phyloP scores from a whole-genome alignment of 305 asterid genomes.

The Withania somnifera region DNA sequence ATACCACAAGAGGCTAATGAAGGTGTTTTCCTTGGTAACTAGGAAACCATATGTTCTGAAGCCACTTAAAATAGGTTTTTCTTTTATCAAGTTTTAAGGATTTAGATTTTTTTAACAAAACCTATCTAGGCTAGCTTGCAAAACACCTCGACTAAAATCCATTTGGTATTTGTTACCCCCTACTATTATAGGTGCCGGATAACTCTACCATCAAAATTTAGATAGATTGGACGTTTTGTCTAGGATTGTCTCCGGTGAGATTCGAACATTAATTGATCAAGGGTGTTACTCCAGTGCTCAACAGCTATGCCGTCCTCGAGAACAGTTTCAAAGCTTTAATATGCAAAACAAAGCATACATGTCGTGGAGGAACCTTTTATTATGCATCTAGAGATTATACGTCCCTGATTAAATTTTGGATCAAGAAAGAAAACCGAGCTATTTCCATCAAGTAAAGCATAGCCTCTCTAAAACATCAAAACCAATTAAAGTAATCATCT shows the following conservation, averaged over 20 bases:
- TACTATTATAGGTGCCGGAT: not conserved
- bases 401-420: not conserved
- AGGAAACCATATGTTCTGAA: not conserved
- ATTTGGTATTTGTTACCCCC: not conserved
- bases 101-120: not conserved
- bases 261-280: not conserved
- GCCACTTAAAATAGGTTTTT: not conserved
- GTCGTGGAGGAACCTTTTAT: not conserved
- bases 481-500: not conserved
- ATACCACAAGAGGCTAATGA: not conserved
- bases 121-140: not conserved
- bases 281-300: not conserved
- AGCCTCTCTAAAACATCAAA: not conserved
- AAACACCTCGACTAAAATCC: not conserved
- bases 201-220: not conserved
- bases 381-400: not conserved
- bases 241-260: not conserved
- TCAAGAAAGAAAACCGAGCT: not conserved
- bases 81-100: not conserved
- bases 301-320: not conserved
- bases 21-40: not conserved
- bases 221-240: not conserved
- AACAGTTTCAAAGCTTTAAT: not conserved
- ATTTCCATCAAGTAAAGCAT: not conserved
- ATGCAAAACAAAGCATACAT: not conserved